A percentile compares a stretch with the other conserved stretches of the same genome.
Conservation (phyloP, 495 filamentous ascomycete genomes). For the Hypomontagnella submonticulosa region DNA sequence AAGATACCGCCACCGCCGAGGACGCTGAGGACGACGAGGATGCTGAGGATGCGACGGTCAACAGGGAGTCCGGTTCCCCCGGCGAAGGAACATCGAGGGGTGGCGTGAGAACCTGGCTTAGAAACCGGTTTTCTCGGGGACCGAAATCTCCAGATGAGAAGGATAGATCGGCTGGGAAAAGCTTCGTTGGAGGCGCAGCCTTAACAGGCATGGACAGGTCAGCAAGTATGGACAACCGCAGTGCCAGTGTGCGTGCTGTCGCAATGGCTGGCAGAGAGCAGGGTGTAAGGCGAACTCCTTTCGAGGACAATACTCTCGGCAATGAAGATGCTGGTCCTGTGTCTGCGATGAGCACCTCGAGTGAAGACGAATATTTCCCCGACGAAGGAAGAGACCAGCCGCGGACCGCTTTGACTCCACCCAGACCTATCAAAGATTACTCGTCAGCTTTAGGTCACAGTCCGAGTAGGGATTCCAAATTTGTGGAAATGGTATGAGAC, state of each 20-base stretch:
- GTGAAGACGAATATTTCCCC: slow-evolving; percentile 28
- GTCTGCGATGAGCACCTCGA: slow-evolving; percentile 20
- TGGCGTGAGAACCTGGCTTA: slow-evolving; percentile 71
- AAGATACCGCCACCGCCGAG: neutral
- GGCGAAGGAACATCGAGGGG: slow-evolving; percentile 45
- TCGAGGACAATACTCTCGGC: neutral
- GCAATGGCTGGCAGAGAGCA: slow-evolving; percentile 58
- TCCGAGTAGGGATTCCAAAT: slow-evolving; percentile 56
- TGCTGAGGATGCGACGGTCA: slow-evolving; percentile 5
- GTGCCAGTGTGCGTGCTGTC: slow-evolving; percentile 60
- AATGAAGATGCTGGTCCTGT: slow-evolving; percentile 7
- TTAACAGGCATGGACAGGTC: slow-evolving; percentile 53
- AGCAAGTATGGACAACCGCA: slow-evolving; percentile 47
- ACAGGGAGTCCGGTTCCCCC: slow-evolving; percentile 24
- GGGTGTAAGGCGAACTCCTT: neutral
- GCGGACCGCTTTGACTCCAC: slow-evolving; percentile 25
- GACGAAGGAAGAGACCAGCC: slow-evolving; percentile 42
- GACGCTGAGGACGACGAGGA: slow-evolving; percentile 7
- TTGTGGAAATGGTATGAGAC: slow-evolving; percentile 49
- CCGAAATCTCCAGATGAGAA: slow-evolving; percentile 49
- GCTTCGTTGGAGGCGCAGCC: slow-evolving; percentile 62
- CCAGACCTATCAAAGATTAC: slow-evolving; percentile 33
- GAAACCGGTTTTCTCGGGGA: slow-evolving; percentile 61
- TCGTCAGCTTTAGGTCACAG: slow-evolving; percentile 49
- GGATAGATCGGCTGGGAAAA: slow-evolving; percentile 47